Evolutionary conservation across 306 rosid genomes (phyloP).

Genomic region (Potentilla sterilis): DNA sequence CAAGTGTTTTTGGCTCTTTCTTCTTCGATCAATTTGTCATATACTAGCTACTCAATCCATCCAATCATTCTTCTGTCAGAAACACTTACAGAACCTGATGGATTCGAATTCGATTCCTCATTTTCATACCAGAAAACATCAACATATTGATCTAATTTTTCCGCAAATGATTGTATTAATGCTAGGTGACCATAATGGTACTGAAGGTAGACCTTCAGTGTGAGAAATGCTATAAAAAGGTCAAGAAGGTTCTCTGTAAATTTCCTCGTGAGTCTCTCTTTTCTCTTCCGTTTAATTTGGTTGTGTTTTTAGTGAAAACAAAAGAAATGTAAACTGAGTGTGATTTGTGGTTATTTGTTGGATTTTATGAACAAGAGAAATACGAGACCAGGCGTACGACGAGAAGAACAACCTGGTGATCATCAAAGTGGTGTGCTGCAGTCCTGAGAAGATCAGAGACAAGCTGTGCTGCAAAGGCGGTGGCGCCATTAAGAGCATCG

Average conservation of each 20-base stretch:
- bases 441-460: conserved; percentile 70
- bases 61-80: conserved; percentile 2
- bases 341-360: conserved; percentile 24
- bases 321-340: conserved; percentile 29
- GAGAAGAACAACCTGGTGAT: conserved; percentile 52
- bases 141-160: background rate
- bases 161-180: background rate
- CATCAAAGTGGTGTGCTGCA: conserved; percentile 68
- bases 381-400: conserved; percentile 62
- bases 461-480: conserved; percentile 60
- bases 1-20: background rate
- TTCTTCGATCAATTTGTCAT: background rate
- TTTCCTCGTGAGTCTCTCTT: conserved; percentile 65
- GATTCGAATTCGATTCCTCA: background rate
- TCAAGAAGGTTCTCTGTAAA: conserved; percentile 66
- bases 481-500: conserved; percentile 55
- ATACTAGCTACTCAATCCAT: background rate
- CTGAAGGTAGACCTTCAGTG: conserved; percentile 79
- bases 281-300: background rate
- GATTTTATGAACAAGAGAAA: conserved; percentile 63
- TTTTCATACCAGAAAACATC: background rate
- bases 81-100: background rate
- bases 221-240: conserved; percentile 62
- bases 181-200: conserved; percentile 50
- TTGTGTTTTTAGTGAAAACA: background rate